phyloP scores from a whole-genome alignment of 306 rosid genomes.

The Parietaria judaica region DNA sequence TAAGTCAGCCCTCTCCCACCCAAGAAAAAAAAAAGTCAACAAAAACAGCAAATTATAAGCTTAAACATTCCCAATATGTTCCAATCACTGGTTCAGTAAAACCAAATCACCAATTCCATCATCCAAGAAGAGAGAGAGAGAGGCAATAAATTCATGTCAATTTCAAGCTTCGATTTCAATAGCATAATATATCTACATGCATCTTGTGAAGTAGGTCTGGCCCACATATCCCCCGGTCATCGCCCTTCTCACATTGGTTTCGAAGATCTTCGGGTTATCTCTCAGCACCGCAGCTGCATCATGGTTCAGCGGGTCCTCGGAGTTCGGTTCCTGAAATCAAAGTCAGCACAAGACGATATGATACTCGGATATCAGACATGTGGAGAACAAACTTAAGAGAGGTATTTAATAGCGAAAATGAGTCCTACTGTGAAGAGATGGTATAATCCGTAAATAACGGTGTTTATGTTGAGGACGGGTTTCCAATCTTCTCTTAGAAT shows the following conservation, averaged over 20 bases:
- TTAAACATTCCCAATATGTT: constrained; percentile 22
- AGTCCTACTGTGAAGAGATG: constrained; percentile 75
- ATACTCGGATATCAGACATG: neutral
- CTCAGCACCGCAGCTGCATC: constrained; percentile 88
- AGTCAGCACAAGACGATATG: constrained; percentile 9
- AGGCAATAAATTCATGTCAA: constrained; percentile 26
- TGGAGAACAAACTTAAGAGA: neutral
- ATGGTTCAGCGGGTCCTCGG: constrained; percentile 90
- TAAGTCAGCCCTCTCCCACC: constrained; percentile 15
- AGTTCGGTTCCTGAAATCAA: constrained; percentile 65
- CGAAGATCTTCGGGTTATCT: constrained; percentile 68
- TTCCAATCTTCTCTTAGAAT: constrained; percentile 96
- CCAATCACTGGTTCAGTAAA: constrained; percentile 24
- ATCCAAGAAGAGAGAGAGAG: constrained; percentile 21
- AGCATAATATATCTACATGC: constrained; percentile 36
- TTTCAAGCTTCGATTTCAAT: constrained; percentile 26
- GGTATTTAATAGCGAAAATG: neutral
- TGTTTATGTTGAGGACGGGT: constrained; percentile 86
- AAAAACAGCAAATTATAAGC: no score
- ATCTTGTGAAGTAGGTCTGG: constrained; percentile 62
- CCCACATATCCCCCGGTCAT: constrained; percentile 97
- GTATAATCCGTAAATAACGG: constrained; percentile 73
- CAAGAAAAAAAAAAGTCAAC: neutral
- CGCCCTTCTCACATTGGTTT: constrained; percentile 81
- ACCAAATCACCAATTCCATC: constrained; percentile 22